A percentile compares a stretch with the other conserved stretches of the same genome.
phyloP scores from a whole-genome alignment of 139 green algal genomes.

The Chlamydomonas schloesseri region DNA sequence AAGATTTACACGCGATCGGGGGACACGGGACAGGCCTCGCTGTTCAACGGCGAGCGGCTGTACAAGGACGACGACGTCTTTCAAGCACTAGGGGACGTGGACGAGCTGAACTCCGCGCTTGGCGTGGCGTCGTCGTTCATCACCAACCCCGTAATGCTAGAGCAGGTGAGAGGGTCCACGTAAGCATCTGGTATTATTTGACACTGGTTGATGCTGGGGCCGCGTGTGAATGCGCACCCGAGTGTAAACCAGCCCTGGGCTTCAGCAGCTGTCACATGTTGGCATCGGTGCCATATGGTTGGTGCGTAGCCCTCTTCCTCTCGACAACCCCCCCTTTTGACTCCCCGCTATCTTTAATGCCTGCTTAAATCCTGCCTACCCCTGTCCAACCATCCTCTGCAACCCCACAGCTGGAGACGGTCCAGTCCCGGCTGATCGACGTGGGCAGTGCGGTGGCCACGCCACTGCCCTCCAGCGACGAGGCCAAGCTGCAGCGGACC shows the following conservation, averaged over 20 bases:
- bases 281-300: no score
- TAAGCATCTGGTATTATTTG: no score
- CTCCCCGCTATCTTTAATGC: no score
- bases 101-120: constrained; percentile 92
- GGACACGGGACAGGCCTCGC: constrained; percentile 83
- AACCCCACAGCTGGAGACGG: constrained; percentile 78
- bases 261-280: background rate
- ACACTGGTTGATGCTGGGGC: no score
- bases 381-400: no score
- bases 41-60: constrained; percentile 92
- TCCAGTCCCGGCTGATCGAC: constrained; percentile 94
- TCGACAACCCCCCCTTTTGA: no score
- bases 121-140: constrained; percentile 78
- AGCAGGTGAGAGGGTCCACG: constrained; percentile 10
- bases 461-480: constrained; percentile 65
- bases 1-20: constrained; percentile 95
- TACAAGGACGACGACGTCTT: constrained; percentile 85
- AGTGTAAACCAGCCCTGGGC: no score
- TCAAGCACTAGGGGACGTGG: constrained; percentile 91
- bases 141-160: background rate
- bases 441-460: constrained; percentile 94
- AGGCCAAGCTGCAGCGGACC: constrained; percentile 76
- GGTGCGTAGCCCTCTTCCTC: no score
- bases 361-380: no score
- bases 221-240: no score